Evolutionary conservation across 2,329 filamentous ascomycete genomes (phyloP).

Genomic region (Nemania serpens): DNA sequence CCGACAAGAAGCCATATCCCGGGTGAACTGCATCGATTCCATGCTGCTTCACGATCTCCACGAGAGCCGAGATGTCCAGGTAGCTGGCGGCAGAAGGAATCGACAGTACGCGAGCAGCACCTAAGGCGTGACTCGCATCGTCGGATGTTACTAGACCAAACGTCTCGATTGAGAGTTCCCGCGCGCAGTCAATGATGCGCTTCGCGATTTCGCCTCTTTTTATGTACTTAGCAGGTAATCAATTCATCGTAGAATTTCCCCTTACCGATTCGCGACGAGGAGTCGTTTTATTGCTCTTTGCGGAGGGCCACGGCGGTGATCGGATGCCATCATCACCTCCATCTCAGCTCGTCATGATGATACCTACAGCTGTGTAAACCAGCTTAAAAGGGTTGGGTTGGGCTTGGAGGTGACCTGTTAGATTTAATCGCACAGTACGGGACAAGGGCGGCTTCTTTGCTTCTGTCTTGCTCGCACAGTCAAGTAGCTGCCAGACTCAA

Average conservation of each 20-base stretch:
- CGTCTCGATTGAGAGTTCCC: constrained; percentile 26
- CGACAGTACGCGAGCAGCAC: constrained; percentile 16
- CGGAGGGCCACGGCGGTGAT: constrained; percentile 3
- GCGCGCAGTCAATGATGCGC: constrained; percentile 23
- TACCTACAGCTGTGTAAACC: too few relatives aligned
- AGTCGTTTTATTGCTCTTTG: constrained; percentile 20
- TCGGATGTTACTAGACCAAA: constrained; percentile 19
- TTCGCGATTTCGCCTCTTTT: constrained; percentile 27
- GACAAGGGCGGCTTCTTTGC: too few relatives aligned
- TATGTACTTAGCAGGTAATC: neutral
- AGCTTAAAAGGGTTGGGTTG: too few relatives aligned
- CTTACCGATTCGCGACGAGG: constrained; percentile 25
- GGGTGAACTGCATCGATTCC: constrained; percentile 57
- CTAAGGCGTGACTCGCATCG: constrained; percentile 19
- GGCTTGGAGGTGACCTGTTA: too few relatives aligned
- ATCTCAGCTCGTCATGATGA: constrained; percentile 1
- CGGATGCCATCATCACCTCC: neutral
- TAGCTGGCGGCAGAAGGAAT: constrained; percentile 18
- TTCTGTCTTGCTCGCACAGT: too few relatives aligned
- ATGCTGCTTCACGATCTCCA: constrained; percentile 43
- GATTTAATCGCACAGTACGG: too few relatives aligned
- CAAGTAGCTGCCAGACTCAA: too few relatives aligned
- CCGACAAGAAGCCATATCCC: constrained; percentile 68
- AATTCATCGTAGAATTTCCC: neutral
- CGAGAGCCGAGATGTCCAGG: constrained; percentile 15